phyloP scores from a whole-genome alignment of 306 rosid species.

The Ceratonia siliqua region DNA sequence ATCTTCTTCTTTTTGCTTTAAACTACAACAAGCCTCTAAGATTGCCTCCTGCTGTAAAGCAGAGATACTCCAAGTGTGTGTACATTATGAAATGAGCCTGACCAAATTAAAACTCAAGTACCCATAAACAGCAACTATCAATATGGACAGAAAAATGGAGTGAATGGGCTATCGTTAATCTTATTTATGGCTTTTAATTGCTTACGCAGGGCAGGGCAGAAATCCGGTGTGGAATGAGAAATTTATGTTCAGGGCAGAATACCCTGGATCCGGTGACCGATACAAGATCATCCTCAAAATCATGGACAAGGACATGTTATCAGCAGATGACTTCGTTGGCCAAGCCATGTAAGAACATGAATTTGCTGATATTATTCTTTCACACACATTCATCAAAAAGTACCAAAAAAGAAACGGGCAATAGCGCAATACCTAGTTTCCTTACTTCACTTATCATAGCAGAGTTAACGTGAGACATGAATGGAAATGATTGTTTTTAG shows the following conservation, averaged over 20 bases:
- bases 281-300: constrained; percentile 62
- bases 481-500: not conserved
- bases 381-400: not conserved
- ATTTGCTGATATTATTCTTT: too few relatives aligned
- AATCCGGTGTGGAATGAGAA: constrained; percentile 70
- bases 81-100: too few relatives aligned
- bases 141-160: too few relatives aligned
- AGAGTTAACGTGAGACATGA: too few relatives aligned
- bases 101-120: too few relatives aligned
- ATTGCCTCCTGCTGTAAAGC: too few relatives aligned
- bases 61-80: too few relatives aligned
- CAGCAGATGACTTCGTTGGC: constrained; percentile 62
- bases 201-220: constrained; percentile 45
- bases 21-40: not conserved
- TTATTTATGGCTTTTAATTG: not conserved
- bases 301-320: constrained; percentile 66
- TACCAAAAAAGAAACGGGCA: not conserved
- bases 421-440: not conserved
- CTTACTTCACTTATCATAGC: too few relatives aligned
- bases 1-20: not conserved
- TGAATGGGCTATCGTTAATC: too few relatives aligned
- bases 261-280: constrained; percentile 44
- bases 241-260: constrained; percentile 55
- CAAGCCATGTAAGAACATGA: constrained; percentile 57
- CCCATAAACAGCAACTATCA: too few relatives aligned